Conservation (phyloP, 805 yeast species). For the Sugiyamaella mastotermitis region DNA sequence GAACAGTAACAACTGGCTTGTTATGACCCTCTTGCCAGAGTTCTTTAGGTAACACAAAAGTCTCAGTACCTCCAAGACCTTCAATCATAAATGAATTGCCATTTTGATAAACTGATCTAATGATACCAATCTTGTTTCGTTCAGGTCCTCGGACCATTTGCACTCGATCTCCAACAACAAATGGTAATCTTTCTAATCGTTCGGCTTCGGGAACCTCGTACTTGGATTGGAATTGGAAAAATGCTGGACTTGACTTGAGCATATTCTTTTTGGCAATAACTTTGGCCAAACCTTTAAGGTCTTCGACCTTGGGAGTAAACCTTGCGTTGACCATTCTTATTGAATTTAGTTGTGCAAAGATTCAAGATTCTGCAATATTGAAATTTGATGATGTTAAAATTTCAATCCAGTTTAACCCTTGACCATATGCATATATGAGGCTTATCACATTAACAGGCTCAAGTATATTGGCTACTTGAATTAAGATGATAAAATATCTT, state of each 20-base stretch:
- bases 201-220: constrained; percentile 30
- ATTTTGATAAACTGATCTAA: constrained; percentile 52
- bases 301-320: constrained; percentile 14
- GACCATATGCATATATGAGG: no score
- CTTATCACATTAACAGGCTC: no score
- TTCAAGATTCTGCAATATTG: no score
- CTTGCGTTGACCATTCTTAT: constrained; percentile 20
- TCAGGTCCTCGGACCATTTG: constrained; percentile 63
- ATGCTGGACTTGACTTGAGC: constrained; percentile 18
- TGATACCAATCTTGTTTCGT: constrained; percentile 68
- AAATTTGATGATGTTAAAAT: no score
- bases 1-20: constrained; percentile 66
- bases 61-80: constrained; percentile 61
- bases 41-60: constrained; percentile 61
- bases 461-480: no score
- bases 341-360: no score
- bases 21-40: constrained; percentile 69
- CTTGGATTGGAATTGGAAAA: constrained; percentile 17
- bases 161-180: constrained; percentile 71
- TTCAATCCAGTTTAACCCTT: no score
- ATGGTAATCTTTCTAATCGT: constrained; percentile 32
- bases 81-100: constrained; percentile 59
- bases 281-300: constrained; percentile 18
- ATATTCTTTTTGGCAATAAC: constrained; percentile 14
- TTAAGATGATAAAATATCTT: no score